These are phyloP conservation scores for Talinum fruticosum DNA, from an alignment of 148 eudicot species.

Conservation along the genomic window DNA sequence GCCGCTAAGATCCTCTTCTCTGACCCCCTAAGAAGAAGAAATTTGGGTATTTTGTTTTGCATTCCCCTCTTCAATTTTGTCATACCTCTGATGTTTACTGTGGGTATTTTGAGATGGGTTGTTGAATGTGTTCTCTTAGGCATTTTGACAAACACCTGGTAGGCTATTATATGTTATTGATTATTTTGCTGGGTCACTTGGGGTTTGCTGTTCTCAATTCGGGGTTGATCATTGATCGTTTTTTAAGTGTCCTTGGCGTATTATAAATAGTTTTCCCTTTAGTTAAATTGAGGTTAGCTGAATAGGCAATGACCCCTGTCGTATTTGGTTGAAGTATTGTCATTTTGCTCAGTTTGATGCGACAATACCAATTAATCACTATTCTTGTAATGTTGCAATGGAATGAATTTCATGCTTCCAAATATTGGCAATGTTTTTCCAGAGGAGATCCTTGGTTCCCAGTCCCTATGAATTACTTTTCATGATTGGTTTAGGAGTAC, in stretches of 20 bases:
- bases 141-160: constrained; percentile 26
- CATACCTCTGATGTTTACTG: neutral
- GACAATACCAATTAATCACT: neutral
- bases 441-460: neutral
- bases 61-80: neutral
- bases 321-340: neutral
- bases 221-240: neutral
- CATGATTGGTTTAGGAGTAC: neutral
- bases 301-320: no score
- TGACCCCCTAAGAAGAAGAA: constrained; percentile 47
- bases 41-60: constrained; percentile 54
- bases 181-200: neutral
- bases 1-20: constrained; percentile 80
- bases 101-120: constrained; percentile 1
- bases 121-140: constrained; percentile 10
- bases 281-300: neutral
- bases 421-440: no score
- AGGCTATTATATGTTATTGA: neutral
- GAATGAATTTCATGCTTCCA: neutral
- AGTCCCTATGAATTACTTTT: neutral
- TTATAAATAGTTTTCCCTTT: neutral
- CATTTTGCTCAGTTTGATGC: neutral
- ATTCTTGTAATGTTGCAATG: neutral
- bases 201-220: constrained; percentile 12
- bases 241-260: neutral